Base-by-base conservation (phyloP, 345 rosid genomes). In the Pseudoturritis turrita region DNA sequence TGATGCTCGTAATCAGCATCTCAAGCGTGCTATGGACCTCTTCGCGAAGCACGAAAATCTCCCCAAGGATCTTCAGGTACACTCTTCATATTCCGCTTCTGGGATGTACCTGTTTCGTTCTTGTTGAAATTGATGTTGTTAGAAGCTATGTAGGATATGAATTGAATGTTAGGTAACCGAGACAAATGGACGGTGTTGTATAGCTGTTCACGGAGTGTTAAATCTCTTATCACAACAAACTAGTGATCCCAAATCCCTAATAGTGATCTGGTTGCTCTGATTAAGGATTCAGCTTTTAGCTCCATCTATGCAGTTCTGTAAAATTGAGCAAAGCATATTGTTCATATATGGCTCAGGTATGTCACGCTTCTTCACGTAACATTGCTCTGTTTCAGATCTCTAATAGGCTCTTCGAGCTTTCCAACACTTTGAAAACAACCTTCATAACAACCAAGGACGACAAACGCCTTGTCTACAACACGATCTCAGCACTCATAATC, bases 21-120 rank as follows among this genome's bases (percentile, higher is more conserved):
- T 90, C 68, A 88, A 88, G 83, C 96, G 94, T 29, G 91, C 94
- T 57, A 83, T 88, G 83, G 96, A 90, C 77, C 94, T 90, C 66
- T 90, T 94, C 57, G 81, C 88, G 94, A 90, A 90, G 81, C 94
- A 90, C 73, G 81, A 85, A 77, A 85, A 86, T 74, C 94, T 90
- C 33, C 79, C 87, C 3, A 76, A 81, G 52, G 63, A 88, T 37
- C 85, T 90, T 21, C 91, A 85, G 94, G 91, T 89, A 26, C 21
- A 25, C 26, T 53, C 53, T 47, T 47, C 46, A 41, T 41, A 14
- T 19, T 47, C 53, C 12, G 53, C 14, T 47, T 8, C 53, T 19
- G 26, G 11, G 7, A 6, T 47, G 7, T 47, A 8, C 2, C 13
- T 47, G 12, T 17, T 15, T 19, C 17, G 49, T 46, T 46, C 10